Evolutionary conservation across 1,139 yeast genomes (phyloP).

Genomic region (Pichia sp.): DNA sequence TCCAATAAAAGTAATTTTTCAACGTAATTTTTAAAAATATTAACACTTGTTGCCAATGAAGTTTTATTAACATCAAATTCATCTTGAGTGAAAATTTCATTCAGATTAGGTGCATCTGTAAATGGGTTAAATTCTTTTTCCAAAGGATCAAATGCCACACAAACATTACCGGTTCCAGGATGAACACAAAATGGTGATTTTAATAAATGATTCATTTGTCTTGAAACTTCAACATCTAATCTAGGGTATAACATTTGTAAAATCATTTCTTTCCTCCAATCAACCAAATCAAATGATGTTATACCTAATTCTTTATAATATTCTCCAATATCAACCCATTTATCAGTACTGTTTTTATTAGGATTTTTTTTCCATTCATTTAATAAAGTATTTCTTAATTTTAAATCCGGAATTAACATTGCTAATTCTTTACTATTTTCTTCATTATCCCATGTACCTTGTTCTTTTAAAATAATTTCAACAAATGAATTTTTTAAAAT

Average conservation of each 20-base stretch:
- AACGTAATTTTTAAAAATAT: conserved; percentile 63
- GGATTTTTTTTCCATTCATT: conserved; percentile 49
- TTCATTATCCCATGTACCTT: conserved; percentile 71
- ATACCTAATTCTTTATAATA: conserved; percentile 35
- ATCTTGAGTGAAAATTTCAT: conserved; percentile 41
- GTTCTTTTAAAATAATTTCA: conserved; percentile 64
- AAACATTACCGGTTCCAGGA: conserved; percentile 94
- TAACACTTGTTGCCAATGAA: conserved; percentile 65
- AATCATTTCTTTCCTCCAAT: conserved; percentile 79
- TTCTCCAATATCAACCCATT: conserved; percentile 80
- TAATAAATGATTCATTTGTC: conserved; percentile 82
- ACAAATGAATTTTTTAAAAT: conserved; percentile 59
- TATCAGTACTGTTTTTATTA: conserved; percentile 43
- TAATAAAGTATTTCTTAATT: conserved; percentile 47
- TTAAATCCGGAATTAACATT: conserved; percentile 53
- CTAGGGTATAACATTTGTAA: conserved; percentile 82
- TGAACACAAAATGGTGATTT: conserved; percentile 98
- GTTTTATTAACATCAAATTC: conserved; percentile 52
- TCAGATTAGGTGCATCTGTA: conserved; percentile 65
- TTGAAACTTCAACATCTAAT: conserved; percentile 87
- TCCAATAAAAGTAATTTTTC: conserved; percentile 50
- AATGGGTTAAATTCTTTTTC: conserved; percentile 67
- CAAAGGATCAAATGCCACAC: conserved; percentile 82
- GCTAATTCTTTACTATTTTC: conserved; percentile 52
- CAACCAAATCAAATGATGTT: conserved; percentile 38